Evolutionary conservation across 2,329 filamentous ascomycete species (phyloP).

Genomic region (Cercospora sesami): DNA sequence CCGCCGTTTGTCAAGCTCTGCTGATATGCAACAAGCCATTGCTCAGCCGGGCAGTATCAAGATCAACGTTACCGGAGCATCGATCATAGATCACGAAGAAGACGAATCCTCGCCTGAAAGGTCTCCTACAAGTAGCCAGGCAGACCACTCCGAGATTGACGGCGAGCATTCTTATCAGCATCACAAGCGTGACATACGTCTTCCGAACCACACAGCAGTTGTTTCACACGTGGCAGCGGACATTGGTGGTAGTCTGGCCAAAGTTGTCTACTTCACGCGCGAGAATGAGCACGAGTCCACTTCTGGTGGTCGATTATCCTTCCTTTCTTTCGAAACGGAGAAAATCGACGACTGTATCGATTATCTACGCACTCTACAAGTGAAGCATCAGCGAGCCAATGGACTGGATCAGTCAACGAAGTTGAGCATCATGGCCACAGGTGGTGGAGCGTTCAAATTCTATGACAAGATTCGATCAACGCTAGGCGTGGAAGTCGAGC

Average conservation of each 20-base stretch:
- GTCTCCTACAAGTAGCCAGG: conserved; percentile 46
- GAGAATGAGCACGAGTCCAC: conserved; percentile 59
- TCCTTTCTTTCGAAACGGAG: conserved; percentile 94
- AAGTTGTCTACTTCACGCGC: conserved; percentile 95
- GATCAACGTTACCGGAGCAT: conserved; percentile 95
- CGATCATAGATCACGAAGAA: conserved; percentile 83
- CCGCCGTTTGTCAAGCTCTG: conserved; percentile 38
- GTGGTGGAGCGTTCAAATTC: conserved; percentile 93
- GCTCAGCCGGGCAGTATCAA: conserved; percentile 69
- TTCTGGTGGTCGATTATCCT: conserved; percentile 87
- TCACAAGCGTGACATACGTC: conserved; percentile 89
- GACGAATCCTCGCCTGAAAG: conserved; percentile 34
- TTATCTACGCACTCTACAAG: conserved; percentile 82
- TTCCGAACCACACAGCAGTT: conserved; percentile 91
- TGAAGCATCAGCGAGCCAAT: conserved; percentile 72
- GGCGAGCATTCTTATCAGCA: conserved; percentile 59
- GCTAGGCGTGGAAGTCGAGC: conserved; percentile 80
- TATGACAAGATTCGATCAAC: conserved; percentile 86
- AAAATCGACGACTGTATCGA: conserved; percentile 89
- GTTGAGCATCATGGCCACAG: conserved; percentile 91
- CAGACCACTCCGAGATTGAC: conserved; percentile 37
- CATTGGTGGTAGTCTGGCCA: conserved; percentile 94
- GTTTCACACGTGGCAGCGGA: conserved; percentile 97
- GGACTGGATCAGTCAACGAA: conserved; percentile 47
- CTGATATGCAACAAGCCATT: conserved; percentile 55